Percentiles rank a stretch among this genome's conserved stretches.
Conservation (phyloP, 768 basidiomycete genomes). For the Leccinum subgranulosum region DNA sequence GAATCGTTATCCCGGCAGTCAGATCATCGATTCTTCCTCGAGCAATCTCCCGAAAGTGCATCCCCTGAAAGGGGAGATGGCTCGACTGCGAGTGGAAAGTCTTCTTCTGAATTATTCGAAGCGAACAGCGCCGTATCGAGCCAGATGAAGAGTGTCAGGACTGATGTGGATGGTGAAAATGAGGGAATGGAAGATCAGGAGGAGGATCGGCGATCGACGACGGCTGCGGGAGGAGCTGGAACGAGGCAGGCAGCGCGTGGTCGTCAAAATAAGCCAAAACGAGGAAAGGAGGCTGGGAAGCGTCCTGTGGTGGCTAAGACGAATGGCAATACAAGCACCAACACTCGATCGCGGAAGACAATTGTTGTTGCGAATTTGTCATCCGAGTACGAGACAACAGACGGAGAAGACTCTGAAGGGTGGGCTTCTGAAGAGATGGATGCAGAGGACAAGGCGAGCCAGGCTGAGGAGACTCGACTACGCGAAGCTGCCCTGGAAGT, state of each 20-base stretch:
- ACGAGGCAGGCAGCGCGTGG: constrained; percentile 10
- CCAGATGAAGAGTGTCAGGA: constrained; percentile 20
- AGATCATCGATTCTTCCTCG: constrained; percentile 45
- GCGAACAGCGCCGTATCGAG: constrained; percentile 37
- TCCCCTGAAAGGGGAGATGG: constrained; percentile 36
- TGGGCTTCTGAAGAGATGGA: constrained; percentile 63
- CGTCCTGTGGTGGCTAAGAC: constrained; percentile 19
- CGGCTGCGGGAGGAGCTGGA: constrained; percentile 8
- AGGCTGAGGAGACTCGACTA: constrained; percentile 33
- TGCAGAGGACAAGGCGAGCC: constrained; percentile 31
- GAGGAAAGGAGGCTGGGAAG: constrained; percentile 32
- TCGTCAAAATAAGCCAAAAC: constrained; percentile 26
- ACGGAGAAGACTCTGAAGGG: constrained; percentile 52
- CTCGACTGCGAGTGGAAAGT: constrained; percentile 33
- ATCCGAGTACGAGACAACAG: constrained; percentile 49
- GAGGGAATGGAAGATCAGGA: constrained; percentile 19
- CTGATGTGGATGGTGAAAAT: constrained; percentile 17
- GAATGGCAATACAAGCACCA: constrained; percentile 12
- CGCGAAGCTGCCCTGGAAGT: constrained; percentile 60
- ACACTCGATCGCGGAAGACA: constrained; percentile 34
- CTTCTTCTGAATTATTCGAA: constrained; percentile 31
- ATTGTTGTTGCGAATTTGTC: constrained; percentile 49
- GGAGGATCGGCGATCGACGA: constrained; percentile 22
- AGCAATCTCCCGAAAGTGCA: constrained; percentile 39
- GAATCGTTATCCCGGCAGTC: constrained; percentile 34